A percentile compares a stretch with the other conserved stretches of the same genome.
phyloP scores from a whole-genome alignment of 1,139 yeast species.

The Citeromyces siamensis region DNA sequence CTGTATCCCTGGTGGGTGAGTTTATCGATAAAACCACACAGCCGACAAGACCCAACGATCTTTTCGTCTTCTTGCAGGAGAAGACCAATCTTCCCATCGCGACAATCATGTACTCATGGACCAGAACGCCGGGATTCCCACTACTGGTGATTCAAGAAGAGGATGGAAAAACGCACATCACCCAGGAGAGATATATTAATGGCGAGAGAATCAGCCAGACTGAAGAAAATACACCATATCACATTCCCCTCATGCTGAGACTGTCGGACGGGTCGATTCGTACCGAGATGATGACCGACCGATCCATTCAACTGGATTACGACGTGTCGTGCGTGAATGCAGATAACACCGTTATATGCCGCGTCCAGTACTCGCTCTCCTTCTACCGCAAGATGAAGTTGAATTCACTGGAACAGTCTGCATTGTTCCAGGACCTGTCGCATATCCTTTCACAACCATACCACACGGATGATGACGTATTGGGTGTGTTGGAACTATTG shows the following conservation, averaged over 20 bases:
- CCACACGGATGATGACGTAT: conserved; percentile 18
- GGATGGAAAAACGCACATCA: conserved; percentile 21
- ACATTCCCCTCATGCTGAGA: conserved; percentile 39
- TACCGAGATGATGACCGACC: conserved; percentile 34
- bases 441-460: conserved; percentile 17
- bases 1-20: conserved; percentile 24
- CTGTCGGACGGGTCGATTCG: conserved; percentile 23
- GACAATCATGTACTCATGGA: conserved; percentile 45
- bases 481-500: conserved; percentile 20
- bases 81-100: conserved; percentile 20
- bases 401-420: conserved; percentile 20
- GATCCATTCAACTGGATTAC: conserved; percentile 25
- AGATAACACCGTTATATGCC: conserved; percentile 26
- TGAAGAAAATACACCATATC: conserved; percentile 32
- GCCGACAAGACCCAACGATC: conserved; percentile 38
- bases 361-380: conserved; percentile 13
- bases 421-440: conserved; percentile 26
- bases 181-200: conserved; percentile 38
- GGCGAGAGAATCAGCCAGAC: conserved; percentile 17
- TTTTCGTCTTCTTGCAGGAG: conserved; percentile 30
- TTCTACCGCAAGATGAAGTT: conserved; percentile 14
- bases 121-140: conserved; percentile 47
- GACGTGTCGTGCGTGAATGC: conserved; percentile 28
- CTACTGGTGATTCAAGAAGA: conserved; percentile 26
- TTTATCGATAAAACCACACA: conserved; percentile 27